These are phyloP conservation scores for Eragrostis curvula DNA, from an alignment of 176 grass and related monocot species.

Conservation along the genomic window DNA sequence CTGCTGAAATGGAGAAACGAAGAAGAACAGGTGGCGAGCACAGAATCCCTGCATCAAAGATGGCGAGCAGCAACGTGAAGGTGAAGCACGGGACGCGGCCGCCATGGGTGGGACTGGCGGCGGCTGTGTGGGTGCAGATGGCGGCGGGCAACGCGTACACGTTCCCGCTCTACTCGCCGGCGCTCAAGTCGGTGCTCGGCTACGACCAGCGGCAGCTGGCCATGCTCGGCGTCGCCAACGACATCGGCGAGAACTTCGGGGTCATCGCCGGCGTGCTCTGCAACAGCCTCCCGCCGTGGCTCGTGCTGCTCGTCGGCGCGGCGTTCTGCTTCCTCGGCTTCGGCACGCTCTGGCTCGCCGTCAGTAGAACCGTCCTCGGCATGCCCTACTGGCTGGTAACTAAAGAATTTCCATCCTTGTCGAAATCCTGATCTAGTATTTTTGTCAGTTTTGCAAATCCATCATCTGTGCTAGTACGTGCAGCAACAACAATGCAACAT, in stretches of 20 bases:
- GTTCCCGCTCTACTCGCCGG: slow-evolving; percentile 73
- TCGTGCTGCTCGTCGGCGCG: slow-evolving; percentile 56
- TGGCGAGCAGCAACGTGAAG: slow-evolving; percentile 29
- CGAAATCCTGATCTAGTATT: background rate
- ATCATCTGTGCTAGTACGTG: background rate
- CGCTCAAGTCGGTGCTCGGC: slow-evolving; percentile 52
- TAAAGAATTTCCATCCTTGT: background rate
- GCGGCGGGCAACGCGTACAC: slow-evolving; percentile 65
- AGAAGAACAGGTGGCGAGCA: background rate
- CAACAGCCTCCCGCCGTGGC: slow-evolving; percentile 62
- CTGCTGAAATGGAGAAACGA: background rate
- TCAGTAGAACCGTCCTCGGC: slow-evolving; percentile 40
- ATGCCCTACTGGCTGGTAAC: slow-evolving; percentile 62
- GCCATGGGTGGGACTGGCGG: slow-evolving; percentile 73
- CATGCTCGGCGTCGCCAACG: slow-evolving; percentile 80
- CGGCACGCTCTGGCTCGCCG: slow-evolving; percentile 60
- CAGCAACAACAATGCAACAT: background rate
- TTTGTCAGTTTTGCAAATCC: background rate
- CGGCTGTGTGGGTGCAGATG: slow-evolving; percentile 73
- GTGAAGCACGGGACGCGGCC: slow-evolving; percentile 66
- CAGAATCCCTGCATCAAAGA: background rate
- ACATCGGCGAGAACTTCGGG: slow-evolving; percentile 77
- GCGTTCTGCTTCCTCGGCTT: slow-evolving; percentile 62
- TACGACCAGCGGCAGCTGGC: slow-evolving; percentile 58
- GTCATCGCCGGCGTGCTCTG: slow-evolving; percentile 59